Evolutionary conservation across 2,329 filamentous ascomycete genomes (phyloP).

Genomic region (Aspergillus sp.): DNA sequence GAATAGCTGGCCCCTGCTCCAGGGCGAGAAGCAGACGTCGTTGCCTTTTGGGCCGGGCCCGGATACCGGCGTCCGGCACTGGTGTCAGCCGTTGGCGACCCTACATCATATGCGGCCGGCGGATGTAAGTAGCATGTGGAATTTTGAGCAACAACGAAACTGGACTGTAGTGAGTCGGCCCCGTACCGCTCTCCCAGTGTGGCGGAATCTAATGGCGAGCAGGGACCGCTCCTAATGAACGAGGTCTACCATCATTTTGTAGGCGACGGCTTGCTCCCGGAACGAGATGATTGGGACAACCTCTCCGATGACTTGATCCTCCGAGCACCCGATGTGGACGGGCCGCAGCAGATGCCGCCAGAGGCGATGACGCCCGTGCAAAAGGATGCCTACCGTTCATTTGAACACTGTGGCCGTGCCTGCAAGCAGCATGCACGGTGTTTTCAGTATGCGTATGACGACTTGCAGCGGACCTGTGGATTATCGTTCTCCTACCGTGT

Average conservation of each 20-base stretch:
- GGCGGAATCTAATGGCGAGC: too few relatives aligned
- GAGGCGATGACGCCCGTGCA: conserved; percentile 43
- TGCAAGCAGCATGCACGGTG: conserved; percentile 41
- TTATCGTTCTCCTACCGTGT: conserved; percentile 12
- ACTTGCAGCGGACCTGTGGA: conserved; percentile 8
- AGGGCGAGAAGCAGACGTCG: conserved; percentile 55
- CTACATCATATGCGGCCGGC: conserved; percentile 57
- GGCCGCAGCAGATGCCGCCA: conserved; percentile 31
- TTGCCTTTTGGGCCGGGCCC: conserved; percentile 41
- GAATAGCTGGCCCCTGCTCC: conserved; percentile 51
- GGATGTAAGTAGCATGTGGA: conserved; percentile 52
- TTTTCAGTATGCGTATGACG: conserved; percentile 32
- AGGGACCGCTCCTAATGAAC: conserved; percentile 48
- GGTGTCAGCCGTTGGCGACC: conserved; percentile 58
- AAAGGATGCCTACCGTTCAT: conserved; percentile 44
- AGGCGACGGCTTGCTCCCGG: conserved; percentile 39
- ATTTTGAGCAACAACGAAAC: conserved; percentile 50
- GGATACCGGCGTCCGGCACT: conserved; percentile 37
- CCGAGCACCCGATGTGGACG: conserved; percentile 8
- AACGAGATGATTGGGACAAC: conserved; percentile 55
- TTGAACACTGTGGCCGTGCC: conserved; percentile 49
- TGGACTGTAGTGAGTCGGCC: conserved; percentile 14
- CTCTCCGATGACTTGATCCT: conserved; percentile 49
- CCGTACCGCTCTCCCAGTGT: too few relatives aligned
- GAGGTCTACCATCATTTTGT: conserved; percentile 51